Conservation (phyloP, 768 basidiomycete species). For the Suillus tomentosus region DNA sequence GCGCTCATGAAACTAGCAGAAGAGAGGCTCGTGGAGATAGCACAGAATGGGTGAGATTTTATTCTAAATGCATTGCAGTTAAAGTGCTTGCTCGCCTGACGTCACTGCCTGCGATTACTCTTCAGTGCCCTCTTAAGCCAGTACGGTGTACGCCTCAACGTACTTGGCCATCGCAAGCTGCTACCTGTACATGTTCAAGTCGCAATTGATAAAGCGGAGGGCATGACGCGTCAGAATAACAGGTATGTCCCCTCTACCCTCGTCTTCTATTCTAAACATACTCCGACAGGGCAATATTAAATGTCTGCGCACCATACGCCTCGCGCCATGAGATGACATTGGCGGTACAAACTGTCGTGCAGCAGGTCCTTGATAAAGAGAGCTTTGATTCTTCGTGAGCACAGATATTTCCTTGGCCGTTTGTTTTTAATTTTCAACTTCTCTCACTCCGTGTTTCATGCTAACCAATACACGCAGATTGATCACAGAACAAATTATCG, state of each 20-base stretch:
- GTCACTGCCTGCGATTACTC: background rate
- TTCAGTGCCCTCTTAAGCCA: slow-evolving; percentile 21
- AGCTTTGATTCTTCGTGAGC: slow-evolving; percentile 31
- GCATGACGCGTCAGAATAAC: slow-evolving; percentile 71
- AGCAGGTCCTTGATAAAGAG: slow-evolving; percentile 35
- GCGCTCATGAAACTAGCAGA: slow-evolving; percentile 86
- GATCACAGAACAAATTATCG: slow-evolving; percentile 19
- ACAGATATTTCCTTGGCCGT: background rate
- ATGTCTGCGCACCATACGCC: slow-evolving; percentile 91
- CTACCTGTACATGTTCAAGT: slow-evolving; percentile 75
- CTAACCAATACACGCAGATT: background rate
- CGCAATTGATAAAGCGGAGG: slow-evolving; percentile 72
- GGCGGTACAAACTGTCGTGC: slow-evolving; percentile 52
- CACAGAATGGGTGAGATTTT: slow-evolving; percentile 69
- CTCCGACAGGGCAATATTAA: slow-evolving; percentile 72
- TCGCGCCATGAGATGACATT: slow-evolving; percentile 90
- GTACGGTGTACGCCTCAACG: slow-evolving; percentile 82
- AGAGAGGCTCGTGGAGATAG: slow-evolving; percentile 75
- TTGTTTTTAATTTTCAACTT: slow-evolving; percentile 8
- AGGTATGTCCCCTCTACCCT: slow-evolving; percentile 45
- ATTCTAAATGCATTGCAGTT: background rate
- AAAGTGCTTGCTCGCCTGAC: background rate
- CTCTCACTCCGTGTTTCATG: background rate
- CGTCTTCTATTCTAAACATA: slow-evolving; percentile 5
- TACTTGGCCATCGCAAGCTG: slow-evolving; percentile 75